phyloP scores from a whole-genome alignment of 345 rosid genomes.

The Populus euphratica region DNA sequence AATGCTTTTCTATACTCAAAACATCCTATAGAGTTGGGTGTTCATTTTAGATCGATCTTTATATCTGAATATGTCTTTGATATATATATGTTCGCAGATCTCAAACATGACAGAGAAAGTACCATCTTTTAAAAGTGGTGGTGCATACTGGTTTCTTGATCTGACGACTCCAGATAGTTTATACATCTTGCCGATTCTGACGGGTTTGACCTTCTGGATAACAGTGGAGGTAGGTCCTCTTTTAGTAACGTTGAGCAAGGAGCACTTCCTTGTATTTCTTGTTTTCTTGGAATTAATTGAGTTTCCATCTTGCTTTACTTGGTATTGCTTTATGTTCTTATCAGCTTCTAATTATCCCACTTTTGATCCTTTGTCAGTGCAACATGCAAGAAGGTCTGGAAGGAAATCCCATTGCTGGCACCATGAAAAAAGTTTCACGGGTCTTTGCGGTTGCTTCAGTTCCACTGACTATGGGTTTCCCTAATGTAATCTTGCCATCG shows the following conservation, averaged over 20 bases:
- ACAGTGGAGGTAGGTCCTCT: slow-evolving; percentile 65
- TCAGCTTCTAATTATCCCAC: slow-evolving; percentile 4
- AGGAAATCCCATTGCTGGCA: slow-evolving; percentile 59
- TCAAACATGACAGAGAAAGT: slow-evolving; percentile 82
- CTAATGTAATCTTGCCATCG: slow-evolving; percentile 43
- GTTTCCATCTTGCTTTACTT: neutral
- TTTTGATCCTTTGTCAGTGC: slow-evolving; percentile 34
- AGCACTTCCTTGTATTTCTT: neutral
- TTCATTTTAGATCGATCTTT: neutral
- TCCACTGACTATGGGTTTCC: slow-evolving; percentile 71
- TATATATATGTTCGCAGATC: slow-evolving; percentile 38
- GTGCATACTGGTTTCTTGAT: slow-evolving; percentile 77
- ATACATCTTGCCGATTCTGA: slow-evolving; percentile 60
- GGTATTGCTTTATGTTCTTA: neutral
- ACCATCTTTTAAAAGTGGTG: slow-evolving; percentile 76
- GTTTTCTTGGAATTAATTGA: neutral
- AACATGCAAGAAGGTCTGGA: slow-evolving; percentile 90
- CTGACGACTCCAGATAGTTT: slow-evolving; percentile 68
- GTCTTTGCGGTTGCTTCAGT: slow-evolving; percentile 58
- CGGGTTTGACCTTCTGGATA: slow-evolving; percentile 58
- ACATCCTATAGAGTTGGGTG: neutral
- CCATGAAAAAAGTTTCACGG: slow-evolving; percentile 55
- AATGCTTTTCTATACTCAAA: slow-evolving; percentile 20
- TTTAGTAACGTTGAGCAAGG: neutral
- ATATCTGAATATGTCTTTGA: slow-evolving; percentile 1